These are phyloP conservation scores for Otatea glauca DNA, from an alignment of 176 grass and related monocot genomes.

Conservation along the genomic window DNA sequence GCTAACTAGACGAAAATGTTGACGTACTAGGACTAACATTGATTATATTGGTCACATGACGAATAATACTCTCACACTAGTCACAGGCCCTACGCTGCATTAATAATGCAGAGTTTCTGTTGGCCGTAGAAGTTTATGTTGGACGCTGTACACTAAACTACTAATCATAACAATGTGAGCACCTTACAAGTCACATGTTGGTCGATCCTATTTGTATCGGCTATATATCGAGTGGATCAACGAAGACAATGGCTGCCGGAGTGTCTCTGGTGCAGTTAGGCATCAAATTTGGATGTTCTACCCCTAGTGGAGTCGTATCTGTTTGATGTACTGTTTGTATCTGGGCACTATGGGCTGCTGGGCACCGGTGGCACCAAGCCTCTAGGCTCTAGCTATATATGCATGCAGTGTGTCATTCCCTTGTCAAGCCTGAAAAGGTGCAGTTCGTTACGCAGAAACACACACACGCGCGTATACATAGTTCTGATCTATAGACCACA, in stretches of 20 bases:
- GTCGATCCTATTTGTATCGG: neutral
- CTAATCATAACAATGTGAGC: neutral
- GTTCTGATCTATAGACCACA: neutral
- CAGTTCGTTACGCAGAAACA: neutral
- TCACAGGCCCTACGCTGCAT: no score
- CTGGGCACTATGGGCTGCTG: no score
- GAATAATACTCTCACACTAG: no score
- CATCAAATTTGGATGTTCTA: slow-evolving; percentile 7
- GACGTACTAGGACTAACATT: no score
- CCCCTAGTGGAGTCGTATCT: neutral
- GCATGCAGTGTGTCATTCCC: neutral
- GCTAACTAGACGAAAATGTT: slow-evolving; percentile 6
- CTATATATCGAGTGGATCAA: slow-evolving; percentile 1
- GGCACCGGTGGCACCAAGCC: neutral
- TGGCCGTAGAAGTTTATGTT: neutral
- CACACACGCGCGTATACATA: neutral
- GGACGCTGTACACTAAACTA: neutral
- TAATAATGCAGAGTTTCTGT: neutral
- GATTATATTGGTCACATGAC: no score
- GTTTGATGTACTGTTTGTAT: no score
- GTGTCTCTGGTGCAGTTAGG: slow-evolving; percentile 10
- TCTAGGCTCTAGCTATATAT: slow-evolving; percentile 11
- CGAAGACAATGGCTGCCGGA: neutral
- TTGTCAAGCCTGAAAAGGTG: slow-evolving; percentile 14
- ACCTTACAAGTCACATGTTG: neutral